These are phyloP conservation scores for Rhododendron ovatum DNA, from an alignment of 148 eudicot species.

Conservation along the genomic window DNA sequence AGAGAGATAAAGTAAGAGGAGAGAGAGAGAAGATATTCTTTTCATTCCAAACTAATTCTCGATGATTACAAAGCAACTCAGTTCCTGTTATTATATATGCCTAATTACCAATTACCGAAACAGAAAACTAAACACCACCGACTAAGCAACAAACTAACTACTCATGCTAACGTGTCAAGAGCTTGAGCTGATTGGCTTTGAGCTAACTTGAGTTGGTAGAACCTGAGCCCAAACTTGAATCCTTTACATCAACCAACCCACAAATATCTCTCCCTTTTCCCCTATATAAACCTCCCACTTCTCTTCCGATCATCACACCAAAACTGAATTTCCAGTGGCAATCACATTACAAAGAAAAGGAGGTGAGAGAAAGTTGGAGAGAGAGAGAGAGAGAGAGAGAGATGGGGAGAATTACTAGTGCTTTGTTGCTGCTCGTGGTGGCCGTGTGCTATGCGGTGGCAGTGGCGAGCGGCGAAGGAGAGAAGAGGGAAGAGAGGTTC, in stretches of 20 bases:
- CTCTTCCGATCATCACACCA: neutral
- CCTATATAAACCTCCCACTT: neutral
- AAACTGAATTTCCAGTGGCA: neutral
- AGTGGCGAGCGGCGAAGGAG: neutral
- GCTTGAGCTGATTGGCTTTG: too few relatives aligned
- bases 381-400: neutral
- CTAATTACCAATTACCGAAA: too few relatives aligned
- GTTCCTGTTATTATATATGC: too few relatives aligned
- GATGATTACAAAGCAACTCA: too few relatives aligned
- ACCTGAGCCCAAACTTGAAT: too few relatives aligned
- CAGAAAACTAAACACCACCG: too few relatives aligned
- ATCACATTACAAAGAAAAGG: neutral
- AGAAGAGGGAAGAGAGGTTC: conserved; percentile 27
- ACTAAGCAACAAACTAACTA: too few relatives aligned
- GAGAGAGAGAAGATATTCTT: too few relatives aligned
- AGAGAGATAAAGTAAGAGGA: too few relatives aligned
- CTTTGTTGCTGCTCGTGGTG: conserved; percentile 17
- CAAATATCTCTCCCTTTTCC: neutral
- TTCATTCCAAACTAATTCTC: too few relatives aligned
- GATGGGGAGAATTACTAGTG: conserved; percentile 13
- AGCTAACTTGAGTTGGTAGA: too few relatives aligned
- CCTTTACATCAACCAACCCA: neutral
- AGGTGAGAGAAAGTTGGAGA: neutral
- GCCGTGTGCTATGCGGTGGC: conserved; percentile 20
- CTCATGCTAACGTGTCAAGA: too few relatives aligned